Percentiles rank a stretch among this genome's conserved stretches.
Conservation (phyloP, 495 filamentous ascomycete species). For the Talaromyces trachyspermus region DNA sequence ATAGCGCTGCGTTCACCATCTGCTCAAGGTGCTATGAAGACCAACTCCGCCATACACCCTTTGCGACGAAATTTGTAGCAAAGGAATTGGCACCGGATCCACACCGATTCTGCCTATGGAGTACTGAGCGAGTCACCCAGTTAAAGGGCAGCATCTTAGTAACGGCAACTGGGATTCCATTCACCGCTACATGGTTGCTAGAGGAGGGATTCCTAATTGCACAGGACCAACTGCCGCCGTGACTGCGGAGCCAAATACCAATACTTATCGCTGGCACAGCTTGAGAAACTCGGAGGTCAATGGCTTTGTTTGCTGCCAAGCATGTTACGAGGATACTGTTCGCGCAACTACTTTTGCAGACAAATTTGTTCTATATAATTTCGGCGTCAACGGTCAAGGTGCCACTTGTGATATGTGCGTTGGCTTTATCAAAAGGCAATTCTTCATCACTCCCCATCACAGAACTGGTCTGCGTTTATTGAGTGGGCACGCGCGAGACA, state of each 20-base stretch:
- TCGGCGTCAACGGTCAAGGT: background rate
- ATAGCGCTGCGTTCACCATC: slow-evolving; percentile 13
- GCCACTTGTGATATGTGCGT: slow-evolving; percentile 5
- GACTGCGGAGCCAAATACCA: slow-evolving; percentile 11
- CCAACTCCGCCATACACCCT: slow-evolving; percentile 16
- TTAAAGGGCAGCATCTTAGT: background rate
- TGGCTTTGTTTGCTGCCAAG: slow-evolving; percentile 25
- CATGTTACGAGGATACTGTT: slow-evolving; percentile 29
- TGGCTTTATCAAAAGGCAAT: background rate
- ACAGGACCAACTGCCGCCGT: slow-evolving; percentile 7
- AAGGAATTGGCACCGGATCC: slow-evolving; percentile 1
- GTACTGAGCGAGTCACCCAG: slow-evolving; percentile 7
- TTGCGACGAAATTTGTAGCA: slow-evolving; percentile 2
- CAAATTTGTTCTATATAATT: background rate
- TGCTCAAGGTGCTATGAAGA: slow-evolving; percentile 22
- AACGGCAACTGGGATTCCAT: slow-evolving; percentile 8
- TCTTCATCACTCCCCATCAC: background rate
- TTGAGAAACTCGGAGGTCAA: slow-evolving; percentile 19
- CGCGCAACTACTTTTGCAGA: slow-evolving; percentile 18
- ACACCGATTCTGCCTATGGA: slow-evolving; percentile 9
- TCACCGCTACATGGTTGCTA: slow-evolving; percentile 10
- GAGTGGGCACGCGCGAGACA: background rate
- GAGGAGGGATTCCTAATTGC: slow-evolving; percentile 14
- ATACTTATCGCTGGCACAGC: slow-evolving; percentile 5
- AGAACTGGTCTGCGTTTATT: slow-evolving; percentile 5